Evolutionary conservation across 1,284 basidiomycete genomes (phyloP), one percentile per base, ranked within the genome.

Genomic region (Leucoagaricus sp.): DNA sequence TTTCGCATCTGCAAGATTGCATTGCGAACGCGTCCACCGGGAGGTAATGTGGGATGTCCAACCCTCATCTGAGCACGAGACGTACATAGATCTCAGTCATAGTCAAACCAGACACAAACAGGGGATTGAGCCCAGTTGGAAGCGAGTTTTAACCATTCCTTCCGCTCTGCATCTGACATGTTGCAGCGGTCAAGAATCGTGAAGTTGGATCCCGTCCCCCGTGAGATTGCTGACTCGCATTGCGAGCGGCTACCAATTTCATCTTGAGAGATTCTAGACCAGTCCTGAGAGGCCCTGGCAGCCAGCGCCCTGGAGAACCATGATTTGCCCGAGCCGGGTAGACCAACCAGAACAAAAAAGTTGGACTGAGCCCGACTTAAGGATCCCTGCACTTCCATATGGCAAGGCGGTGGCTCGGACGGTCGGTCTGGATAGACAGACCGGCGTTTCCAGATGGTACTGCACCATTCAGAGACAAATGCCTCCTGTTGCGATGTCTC

Each of bases 281-380:
- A 53, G 48, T 74, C 67, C 5, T 65, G 67, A 5, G 73, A 70
- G 57, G 81, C 71, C 21, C 83, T 72, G 9, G 75, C 74, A 5
- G 78, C 58, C 23, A 86, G 64, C 0, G 77, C 72, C 15, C 72
- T 72, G 1, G 79, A 72, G 53, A 85, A 75, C 75, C 78, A 83
- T 4, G 82, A 81, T 67, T 86, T 86, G 36, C 84, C 84, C 1
- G 82, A 80, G 1, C 84, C 85, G 0, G 84, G 83, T 1, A 84
- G 74, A 4, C 84, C 84, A 9, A 85, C 79, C 9, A 86, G 69
- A 17, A 86, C 57, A 63, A 84, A 73, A 4, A 85, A 65, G 55
- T 83, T 78, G 36, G 52, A 63, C 51, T 59, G 65, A 7, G 63
- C 65, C 12, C 19, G 38, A 1, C 81, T 63, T 2, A 58, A 60